These are phyloP conservation scores for Orbilia javanica DNA, from an alignment of 2,329 filamentous ascomycete genomes.

Conservation along the genomic window DNA sequence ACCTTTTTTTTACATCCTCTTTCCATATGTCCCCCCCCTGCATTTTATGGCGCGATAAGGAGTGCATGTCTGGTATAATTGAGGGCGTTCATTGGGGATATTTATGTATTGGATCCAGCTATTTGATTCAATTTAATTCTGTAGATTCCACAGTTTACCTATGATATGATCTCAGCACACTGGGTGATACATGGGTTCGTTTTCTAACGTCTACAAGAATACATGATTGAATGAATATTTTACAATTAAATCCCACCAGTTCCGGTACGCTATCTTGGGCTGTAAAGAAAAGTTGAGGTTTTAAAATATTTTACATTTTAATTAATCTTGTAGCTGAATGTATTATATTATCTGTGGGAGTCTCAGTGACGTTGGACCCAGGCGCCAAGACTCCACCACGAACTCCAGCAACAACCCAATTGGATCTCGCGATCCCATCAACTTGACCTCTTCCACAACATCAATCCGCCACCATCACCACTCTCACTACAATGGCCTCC, in stretches of 20 bases:
- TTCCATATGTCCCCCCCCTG: neutral
- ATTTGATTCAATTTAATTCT: too few species aligned
- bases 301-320: too few species aligned
- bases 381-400: constrained; percentile 8
- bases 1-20: neutral
- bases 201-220: too few species aligned
- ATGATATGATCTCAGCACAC: neutral
- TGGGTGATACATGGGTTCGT: neutral
- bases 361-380: too few species aligned
- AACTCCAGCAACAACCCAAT: constrained; percentile 1
- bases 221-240: too few species aligned
- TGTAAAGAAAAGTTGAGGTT: too few species aligned
- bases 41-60: neutral
- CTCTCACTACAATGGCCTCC: constrained; percentile 17
- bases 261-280: too few species aligned
- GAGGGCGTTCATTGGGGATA: neutral
- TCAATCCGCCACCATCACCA: neutral
- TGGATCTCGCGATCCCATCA: constrained; percentile 5
- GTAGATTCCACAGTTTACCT: neutral
- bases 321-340: too few species aligned
- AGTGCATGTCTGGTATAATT: neutral
- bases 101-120: neutral
- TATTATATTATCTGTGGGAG: too few species aligned
- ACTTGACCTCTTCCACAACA: neutral
- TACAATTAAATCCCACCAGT: too few species aligned